Base-by-base conservation (phyloP, 2,329 filamentous ascomycete species). In the Exserohilum turcica region DNA sequence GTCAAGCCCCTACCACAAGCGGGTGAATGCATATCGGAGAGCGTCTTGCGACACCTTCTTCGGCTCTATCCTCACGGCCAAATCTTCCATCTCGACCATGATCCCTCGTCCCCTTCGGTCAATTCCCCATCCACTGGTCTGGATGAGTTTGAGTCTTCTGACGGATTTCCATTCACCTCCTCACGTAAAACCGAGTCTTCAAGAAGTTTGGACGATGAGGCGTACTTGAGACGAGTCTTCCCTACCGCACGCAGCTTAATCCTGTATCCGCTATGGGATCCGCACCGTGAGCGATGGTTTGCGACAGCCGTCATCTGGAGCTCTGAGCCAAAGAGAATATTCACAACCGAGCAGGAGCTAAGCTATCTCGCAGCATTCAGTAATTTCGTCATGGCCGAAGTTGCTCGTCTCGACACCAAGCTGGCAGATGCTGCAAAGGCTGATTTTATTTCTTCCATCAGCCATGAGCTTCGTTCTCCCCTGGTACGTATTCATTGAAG, bases 401-500 rank as follows among this genome's bases (percentile, higher is more conserved):
- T 76, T 3, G 68, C 72, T 37, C 66, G 73, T 13, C 40, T 76
- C 6, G 72, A 76, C 35, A 73, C 72, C n/a, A 72, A 71, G 18
- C 49, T 70, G 7, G 72, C 73, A 13, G 72, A 75, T 43, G 63
- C 66, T 42, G 82, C 82, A 36, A 86, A 85, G 64, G 79, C 80
- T 1, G 83, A 86, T 51, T 81, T 85, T 31, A 78, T 87, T 6
- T 81, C 82, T 0, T 85, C 81, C 1, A 79, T 87, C 5, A 84
- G 81, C 3, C 85, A 87, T 61, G 85, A 87, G 63, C 70, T 87
- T 12, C 77, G 85, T 4, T 84, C 81, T 2, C 85, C 85, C 0
- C 72, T 87, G 0, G 53, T 56, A 56, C 13, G 53, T 53, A 27
- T 31, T 10, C 18, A 15, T 19, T 3, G 1, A 19, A 16, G 12